phyloP scores from a whole-genome alignment of 2,329 filamentous ascomycete genomes.

The Cercospora beticola region DNA sequence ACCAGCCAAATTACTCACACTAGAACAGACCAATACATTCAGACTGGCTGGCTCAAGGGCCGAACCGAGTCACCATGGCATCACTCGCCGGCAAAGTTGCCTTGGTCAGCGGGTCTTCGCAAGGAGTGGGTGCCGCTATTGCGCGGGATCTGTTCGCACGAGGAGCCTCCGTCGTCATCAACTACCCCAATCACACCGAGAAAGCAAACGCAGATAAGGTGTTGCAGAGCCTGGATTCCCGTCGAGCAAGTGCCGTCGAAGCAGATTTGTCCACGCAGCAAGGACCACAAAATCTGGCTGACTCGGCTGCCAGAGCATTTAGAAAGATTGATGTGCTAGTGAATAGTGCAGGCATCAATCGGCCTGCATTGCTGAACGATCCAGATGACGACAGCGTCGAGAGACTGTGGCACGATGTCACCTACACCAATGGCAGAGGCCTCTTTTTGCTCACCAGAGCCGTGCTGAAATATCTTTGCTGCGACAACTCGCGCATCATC shows the following conservation, averaged over 20 bases:
- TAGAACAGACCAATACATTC: background rate
- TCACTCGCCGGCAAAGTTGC: background rate
- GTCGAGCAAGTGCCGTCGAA: background rate
- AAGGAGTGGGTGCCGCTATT: background rate
- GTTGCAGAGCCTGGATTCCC: background rate
- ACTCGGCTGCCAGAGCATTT: background rate
- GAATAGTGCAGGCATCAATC: background rate
- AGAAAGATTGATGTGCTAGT: background rate
- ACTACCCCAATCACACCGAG: background rate
- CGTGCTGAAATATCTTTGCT: background rate
- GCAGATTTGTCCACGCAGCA: background rate
- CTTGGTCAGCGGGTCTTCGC: background rate
- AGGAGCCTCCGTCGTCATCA: background rate
- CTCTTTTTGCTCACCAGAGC: background rate
- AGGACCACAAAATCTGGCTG: background rate
- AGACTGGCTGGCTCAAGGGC: background rate
- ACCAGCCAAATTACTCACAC: too few relatives aligned
- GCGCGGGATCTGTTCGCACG: background rate
- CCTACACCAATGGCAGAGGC: background rate
- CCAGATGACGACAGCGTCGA: background rate
- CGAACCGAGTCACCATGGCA: background rate
- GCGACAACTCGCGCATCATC: background rate
- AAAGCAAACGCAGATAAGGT: background rate
- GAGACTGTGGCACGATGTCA: background rate
- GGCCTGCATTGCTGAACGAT: background rate